Conservation (phyloP, 495 filamentous ascomycete genomes). For the Neurospora sp. region DNA sequence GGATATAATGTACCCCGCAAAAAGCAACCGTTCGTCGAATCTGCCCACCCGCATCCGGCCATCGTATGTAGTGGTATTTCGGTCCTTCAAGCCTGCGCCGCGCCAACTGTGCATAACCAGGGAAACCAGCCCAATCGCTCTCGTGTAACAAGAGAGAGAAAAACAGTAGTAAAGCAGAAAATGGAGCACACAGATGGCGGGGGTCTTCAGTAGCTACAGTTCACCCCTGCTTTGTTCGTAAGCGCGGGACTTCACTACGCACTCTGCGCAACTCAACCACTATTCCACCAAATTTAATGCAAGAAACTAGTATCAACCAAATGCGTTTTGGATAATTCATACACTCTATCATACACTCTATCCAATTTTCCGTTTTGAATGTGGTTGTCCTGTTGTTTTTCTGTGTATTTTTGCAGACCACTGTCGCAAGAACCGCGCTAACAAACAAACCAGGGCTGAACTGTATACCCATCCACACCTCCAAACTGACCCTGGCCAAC, state of each 20-base stretch:
- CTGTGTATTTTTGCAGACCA: neutral
- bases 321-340: neutral
- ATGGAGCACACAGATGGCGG: too few relatives aligned
- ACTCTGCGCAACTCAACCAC: neutral
- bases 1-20: neutral
- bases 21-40: neutral
- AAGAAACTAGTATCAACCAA: neutral
- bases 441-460: neutral
- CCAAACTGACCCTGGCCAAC: neutral
- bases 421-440: neutral
- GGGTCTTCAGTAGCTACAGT: neutral
- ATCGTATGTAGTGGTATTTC: neutral
- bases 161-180: neutral
- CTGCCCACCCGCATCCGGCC: neutral
- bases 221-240: neutral
- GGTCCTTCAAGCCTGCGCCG: neutral
- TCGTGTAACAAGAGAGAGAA: neutral
- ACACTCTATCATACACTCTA: neutral
- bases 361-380: neutral
- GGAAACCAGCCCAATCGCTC: neutral
- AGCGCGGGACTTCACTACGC: neutral
- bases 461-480: conserved; percentile 8
- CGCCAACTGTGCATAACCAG: neutral
- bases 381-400: neutral
- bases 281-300: neutral